These are phyloP conservation scores for Pleurotus pulmonarius DNA, from an alignment of 768 basidiomycete species.

Conservation along the genomic window DNA sequence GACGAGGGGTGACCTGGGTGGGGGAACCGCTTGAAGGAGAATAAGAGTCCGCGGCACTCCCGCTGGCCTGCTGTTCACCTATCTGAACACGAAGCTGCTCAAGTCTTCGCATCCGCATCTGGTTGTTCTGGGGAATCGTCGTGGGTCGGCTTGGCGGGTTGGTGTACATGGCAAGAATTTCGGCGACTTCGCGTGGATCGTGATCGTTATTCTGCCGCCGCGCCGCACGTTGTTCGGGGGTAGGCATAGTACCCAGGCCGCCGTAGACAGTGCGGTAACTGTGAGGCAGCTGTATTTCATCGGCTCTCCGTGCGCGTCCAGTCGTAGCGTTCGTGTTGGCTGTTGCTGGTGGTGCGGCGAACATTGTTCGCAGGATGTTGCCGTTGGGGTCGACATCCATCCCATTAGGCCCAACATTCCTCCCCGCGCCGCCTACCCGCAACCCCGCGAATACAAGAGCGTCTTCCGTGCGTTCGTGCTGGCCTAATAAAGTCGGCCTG, in stretches of 20 bases:
- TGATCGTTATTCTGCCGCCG: background rate
- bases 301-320: background rate
- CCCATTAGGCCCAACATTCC: background rate
- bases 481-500: background rate
- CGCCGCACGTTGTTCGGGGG: background rate
- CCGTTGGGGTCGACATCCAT: background rate
- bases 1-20: background rate
- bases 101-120: background rate
- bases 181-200: background rate
- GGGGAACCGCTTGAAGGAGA: background rate
- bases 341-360: background rate
- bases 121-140: background rate
- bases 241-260: background rate
- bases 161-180: slow-evolving; percentile 1
- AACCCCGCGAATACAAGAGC: background rate
- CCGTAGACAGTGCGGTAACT: background rate
- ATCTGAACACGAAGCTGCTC: background rate
- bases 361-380: background rate
- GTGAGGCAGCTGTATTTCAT: background rate
- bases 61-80: background rate
- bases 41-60: background rate
- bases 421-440: background rate
- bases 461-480: background rate
- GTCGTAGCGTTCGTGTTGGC: background rate
- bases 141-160: background rate